These are phyloP conservation scores for Digitaria exilis DNA, from an alignment of 202 grass and related monocot species.

Conservation along the genomic window DNA sequence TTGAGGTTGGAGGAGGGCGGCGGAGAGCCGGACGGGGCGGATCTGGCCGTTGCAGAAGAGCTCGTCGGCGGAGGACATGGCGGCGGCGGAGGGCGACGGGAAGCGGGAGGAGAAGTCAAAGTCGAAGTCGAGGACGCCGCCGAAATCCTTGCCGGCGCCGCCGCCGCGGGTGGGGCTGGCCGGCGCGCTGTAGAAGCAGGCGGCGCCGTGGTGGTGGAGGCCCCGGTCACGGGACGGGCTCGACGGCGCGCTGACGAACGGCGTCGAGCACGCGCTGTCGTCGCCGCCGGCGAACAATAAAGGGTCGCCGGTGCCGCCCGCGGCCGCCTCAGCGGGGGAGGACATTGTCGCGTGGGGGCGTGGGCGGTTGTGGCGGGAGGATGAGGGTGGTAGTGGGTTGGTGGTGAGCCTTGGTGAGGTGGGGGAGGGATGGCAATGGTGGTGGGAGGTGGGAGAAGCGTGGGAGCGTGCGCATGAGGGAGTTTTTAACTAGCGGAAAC, in stretches of 20 bases:
- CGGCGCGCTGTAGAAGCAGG: constrained; percentile 62
- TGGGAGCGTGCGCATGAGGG: neutral
- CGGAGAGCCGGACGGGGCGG: constrained; percentile 52
- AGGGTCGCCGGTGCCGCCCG: neutral
- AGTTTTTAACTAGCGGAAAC: constrained; percentile 20
- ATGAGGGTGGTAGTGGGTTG: neutral
- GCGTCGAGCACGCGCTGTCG: constrained; percentile 64
- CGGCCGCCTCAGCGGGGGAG: neutral
- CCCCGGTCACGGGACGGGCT: constrained; percentile 42
- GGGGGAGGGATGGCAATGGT: accelerated
- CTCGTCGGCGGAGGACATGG: constrained; percentile 65
- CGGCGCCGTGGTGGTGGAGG: neutral
- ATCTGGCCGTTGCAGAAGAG: constrained; percentile 78
- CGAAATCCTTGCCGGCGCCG: neutral
- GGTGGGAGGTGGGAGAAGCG: neutral
- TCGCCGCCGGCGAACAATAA: neutral
- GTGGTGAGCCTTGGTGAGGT: neutral
- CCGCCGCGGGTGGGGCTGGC: constrained; percentile 52
- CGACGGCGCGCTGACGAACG: constrained; percentile 72
- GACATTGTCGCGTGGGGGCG: neutral
- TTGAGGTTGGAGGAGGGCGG: constrained; percentile 39
- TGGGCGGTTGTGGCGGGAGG: neutral
- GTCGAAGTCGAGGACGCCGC: neutral
- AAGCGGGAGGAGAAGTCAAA: constrained; percentile 70
- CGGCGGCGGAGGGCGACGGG: constrained; percentile 42